phyloP scores from a whole-genome alignment of 495 filamentous ascomycete species.

The Talaromyces trachyspermus region DNA sequence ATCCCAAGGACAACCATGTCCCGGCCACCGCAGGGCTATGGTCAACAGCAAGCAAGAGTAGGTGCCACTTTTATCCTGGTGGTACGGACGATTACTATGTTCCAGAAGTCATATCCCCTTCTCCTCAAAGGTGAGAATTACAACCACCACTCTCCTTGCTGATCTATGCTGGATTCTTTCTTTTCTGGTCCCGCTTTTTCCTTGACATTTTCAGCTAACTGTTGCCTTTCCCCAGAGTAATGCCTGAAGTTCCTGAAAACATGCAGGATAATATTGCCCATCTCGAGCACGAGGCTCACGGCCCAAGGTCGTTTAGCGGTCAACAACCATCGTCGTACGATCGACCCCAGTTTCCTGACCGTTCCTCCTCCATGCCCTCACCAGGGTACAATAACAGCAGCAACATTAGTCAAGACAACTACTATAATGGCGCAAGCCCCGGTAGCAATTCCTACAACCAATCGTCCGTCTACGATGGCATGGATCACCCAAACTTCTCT shows the following conservation, averaged over 20 bases:
- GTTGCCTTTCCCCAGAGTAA: conserved; percentile 42
- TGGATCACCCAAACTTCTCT: conserved; percentile 74
- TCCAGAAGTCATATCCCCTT: conserved; percentile 69
- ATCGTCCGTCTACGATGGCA: conserved; percentile 34
- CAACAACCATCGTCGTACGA: conserved; percentile 32
- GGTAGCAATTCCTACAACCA: conserved; percentile 34
- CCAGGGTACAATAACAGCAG: conserved; percentile 22
- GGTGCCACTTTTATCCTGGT: conserved; percentile 85
- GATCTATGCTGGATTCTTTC: too few species aligned
- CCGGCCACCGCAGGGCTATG: conserved; percentile 35
- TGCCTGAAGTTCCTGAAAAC: conserved; percentile 71
- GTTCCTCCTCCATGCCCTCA: conserved; percentile 29
- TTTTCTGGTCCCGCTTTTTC: conserved; percentile 7
- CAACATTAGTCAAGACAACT: neutral
- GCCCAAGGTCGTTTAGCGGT: conserved; percentile 30
- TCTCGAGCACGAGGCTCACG: conserved; percentile 71
- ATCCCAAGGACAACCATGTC: conserved; percentile 36
- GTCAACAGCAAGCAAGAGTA: conserved; percentile 47
- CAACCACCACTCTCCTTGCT: too few species aligned
- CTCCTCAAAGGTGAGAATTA: conserved; percentile 84
- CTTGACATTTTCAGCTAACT: too few species aligned
- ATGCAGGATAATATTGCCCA: conserved; percentile 89
- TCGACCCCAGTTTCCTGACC: conserved; percentile 35
- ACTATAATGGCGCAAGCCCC: conserved; percentile 13
- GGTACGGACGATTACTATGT: conserved; percentile 83